Base-by-base conservation (phyloP, 1,284 basidiomycete genomes). In the Rhodotorula sp. region DNA sequence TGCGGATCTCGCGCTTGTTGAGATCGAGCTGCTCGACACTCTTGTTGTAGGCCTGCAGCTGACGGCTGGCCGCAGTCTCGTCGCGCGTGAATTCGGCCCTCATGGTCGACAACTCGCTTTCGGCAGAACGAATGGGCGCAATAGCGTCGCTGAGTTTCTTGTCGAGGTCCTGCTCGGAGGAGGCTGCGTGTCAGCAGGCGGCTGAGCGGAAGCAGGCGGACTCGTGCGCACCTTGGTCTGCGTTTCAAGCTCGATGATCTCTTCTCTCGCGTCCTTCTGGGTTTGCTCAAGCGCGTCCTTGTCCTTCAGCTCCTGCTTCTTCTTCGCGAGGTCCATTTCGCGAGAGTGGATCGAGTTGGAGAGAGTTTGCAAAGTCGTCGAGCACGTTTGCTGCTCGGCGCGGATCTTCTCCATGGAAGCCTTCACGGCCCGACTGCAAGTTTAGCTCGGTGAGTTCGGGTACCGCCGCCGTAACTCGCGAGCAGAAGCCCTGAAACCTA, bases 111-210 rank as follows among this genome's bases (percentile, higher is more conserved):
- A 88, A 84, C 67, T 89, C 87, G 60, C 83, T 83, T 71, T 91
- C 87, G 47, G 91, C 84, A 34, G 82, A 82, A 60, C 88, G 85
- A 48, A 92, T 89, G 0, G 91, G 91, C 2, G 82, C 86, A 71
- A 87, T 85, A 14, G 87, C 86, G 58, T 87, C 87, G 28, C 83
- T 79, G 52, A 93, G 86, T 77, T 85, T 86, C 19, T 78, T 81
- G 49, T 92, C 90, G 38, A 90, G 80, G 59, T 86, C 87, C 91
- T 92, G 67, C 31, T n/a, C 2, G 6, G 18, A 26, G 10, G 14
- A 15, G 23, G 18, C 8, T 5, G 6, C 16, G 47, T 38, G 31
- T 28, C 12, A 31, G 28, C 38, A 26, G 8, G 26, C 2, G 34
- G 16, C 19, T 3, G 12, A 52, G 21, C n/a, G 16, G 8, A 16